Percentiles rank a stretch among this genome's conserved stretches.
These are phyloP conservation scores for Neopestalotiopsis sp. DNA, from an alignment of 2,329 filamentous ascomycete genomes.

Conservation along the genomic window DNA sequence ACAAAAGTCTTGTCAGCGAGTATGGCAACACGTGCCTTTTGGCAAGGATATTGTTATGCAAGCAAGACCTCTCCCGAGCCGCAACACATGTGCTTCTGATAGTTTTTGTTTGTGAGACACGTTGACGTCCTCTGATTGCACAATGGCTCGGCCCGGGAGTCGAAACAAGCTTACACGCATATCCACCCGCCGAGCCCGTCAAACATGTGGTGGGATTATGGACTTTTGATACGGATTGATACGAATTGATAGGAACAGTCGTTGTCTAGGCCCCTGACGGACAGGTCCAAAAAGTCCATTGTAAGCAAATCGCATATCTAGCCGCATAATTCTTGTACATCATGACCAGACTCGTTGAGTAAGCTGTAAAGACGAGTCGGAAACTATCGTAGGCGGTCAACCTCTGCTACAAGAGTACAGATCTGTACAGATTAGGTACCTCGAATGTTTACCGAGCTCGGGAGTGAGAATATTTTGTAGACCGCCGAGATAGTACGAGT, in stretches of 20 bases:
- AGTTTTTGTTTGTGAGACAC: not conserved
- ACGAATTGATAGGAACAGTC: not conserved
- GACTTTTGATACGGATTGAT: not conserved
- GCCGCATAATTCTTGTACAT: not conserved
- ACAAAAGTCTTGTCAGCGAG: not conserved
- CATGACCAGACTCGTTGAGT: not conserved
- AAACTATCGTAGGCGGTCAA: constrained; percentile 2
- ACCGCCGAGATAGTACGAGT: constrained; percentile 1
- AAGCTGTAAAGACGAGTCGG: not conserved
- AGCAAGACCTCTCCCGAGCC: not conserved
- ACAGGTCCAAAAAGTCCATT: not conserved
- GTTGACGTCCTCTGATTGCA: not conserved
- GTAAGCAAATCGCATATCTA: not conserved
- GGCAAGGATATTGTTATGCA: not conserved
- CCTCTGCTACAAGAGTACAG: not conserved
- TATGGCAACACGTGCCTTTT: not conserved
- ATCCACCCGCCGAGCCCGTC: not conserved
- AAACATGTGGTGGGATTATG: no score
- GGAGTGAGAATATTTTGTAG: not conserved
- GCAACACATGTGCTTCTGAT: not conserved
- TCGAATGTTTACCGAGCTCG: no score
- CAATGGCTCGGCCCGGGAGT: not conserved
- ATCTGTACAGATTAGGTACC: not conserved
- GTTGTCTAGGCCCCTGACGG: not conserved
- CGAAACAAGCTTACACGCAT: not conserved